Evolutionary conservation across 345 rosid genomes (phyloP), one percentile per base, ranked within the genome.

Genomic region (Bruguiera sexangula): DNA sequence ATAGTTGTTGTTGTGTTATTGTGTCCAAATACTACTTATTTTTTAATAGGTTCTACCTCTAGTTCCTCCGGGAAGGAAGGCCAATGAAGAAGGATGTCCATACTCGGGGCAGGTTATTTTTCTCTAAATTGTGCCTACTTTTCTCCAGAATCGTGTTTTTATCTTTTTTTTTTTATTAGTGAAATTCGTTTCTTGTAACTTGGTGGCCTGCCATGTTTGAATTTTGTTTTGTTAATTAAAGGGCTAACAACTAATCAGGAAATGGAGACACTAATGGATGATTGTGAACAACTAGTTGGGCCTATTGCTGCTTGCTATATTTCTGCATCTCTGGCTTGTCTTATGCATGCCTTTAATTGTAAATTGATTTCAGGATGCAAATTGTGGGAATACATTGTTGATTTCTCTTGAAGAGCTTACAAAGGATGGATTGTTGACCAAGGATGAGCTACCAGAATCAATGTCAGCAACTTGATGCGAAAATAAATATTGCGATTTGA

Each of bases 391-490:
- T 58, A 87, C 90, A 22, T 82, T 94, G 66, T 84, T 94, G 85
- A 94, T 94, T 81, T 94, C 97, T 37, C 90, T 94, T 27, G 95
- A 87, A 54, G 96, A 94, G 89, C 96, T 91, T 66, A 93, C 89
- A 0, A 87, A 83, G 69, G 97, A 91, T 69, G 96, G 97, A 31
- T 84, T 94, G 75, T 72, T 94, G 58, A 60, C 60, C 48, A 80
- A 78, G 57, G 83, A 86, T 57, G 98, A 91, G 75, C 96, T 94
- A 57, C 98, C 96, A 27, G 75, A 63, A 71, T 86, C 88, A 80
- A 67, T 89, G 98, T 94, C 70, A 78, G 78, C 24, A 67, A 54
- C 70, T 51, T 27, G 52, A 39, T 22, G 60, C 52, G 63, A 21
- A 65, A 56, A 51, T 34, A 34, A 34, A 2, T 20, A 37, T 32